Evolutionary conservation across 495 filamentous ascomycete species (phyloP).

Genomic region (Daldinia childiae): DNA sequence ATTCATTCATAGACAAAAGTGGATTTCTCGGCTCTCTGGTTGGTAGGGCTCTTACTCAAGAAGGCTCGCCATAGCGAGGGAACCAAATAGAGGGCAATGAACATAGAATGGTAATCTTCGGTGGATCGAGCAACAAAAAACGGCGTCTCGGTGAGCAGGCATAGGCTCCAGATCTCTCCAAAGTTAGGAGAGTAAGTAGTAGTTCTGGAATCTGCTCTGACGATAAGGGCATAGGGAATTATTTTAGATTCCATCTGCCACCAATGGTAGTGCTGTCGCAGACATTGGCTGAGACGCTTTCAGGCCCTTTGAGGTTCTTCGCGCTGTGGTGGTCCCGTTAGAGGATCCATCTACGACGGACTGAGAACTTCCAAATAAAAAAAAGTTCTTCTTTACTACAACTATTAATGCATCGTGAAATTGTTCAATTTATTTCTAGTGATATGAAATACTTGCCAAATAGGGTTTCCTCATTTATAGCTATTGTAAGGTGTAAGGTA

Average conservation of each 20-base stretch:
- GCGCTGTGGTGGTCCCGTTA: conserved; percentile 47
- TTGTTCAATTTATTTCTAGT: neutral
- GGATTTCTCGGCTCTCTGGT: conserved; percentile 64
- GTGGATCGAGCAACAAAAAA: conserved; percentile 51
- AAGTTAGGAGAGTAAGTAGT: conserved; percentile 43
- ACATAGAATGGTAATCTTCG: conserved; percentile 60
- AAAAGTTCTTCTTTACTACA: conserved; percentile 39
- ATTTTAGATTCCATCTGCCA: conserved; percentile 47
- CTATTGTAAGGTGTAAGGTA: neutral
- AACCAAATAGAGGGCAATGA: conserved; percentile 45
- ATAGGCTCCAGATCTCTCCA: conserved; percentile 46
- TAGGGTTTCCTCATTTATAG: neutral
- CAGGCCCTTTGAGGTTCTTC: conserved; percentile 48
- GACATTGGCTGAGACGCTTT: conserved; percentile 49
- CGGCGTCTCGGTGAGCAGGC: conserved; percentile 49
- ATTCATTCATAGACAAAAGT: conserved; percentile 69
- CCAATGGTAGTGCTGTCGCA: conserved; percentile 45
- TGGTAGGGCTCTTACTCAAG: conserved; percentile 45
- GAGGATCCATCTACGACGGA: conserved; percentile 50
- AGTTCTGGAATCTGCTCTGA: conserved; percentile 52
- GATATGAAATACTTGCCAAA: no score
- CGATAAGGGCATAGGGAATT: conserved; percentile 46
- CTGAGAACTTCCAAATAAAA: conserved; percentile 55
- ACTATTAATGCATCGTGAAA: conserved; percentile 13
- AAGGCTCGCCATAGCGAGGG: conserved; percentile 46